Conservation (phyloP, 1,284 basidiomycete species). For the Golubevia sp. region DNA sequence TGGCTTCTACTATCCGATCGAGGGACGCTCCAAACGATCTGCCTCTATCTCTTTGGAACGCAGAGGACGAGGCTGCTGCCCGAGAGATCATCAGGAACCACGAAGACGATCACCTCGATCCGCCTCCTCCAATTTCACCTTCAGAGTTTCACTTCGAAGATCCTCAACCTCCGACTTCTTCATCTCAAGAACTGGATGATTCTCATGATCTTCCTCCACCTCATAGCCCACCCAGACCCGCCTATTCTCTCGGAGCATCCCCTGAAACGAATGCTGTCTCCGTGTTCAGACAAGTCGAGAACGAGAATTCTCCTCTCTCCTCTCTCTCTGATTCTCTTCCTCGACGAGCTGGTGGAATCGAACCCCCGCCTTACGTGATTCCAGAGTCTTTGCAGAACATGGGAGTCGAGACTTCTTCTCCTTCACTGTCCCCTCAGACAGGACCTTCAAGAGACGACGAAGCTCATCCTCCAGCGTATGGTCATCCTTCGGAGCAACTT, state of each 20-base stretch:
- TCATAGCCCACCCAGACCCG: background rate
- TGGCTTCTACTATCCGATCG: background rate
- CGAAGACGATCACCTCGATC: background rate
- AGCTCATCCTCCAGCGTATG: background rate
- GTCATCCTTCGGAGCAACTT: background rate
- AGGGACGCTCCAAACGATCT: background rate
- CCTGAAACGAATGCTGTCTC: too few relatives aligned
- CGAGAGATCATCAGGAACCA: background rate
- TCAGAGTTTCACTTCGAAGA: background rate
- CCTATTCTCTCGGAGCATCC: background rate
- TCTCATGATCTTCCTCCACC: background rate
- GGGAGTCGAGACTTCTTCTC: too few relatives aligned
- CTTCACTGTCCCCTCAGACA: too few relatives aligned
- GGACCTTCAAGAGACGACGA: background rate
- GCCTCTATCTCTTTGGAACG: background rate
- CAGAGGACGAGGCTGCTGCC: background rate
- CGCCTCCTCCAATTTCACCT: background rate
- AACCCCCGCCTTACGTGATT: background rate
- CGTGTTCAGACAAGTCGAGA: too few relatives aligned
- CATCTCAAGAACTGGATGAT: background rate
- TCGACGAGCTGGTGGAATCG: background rate
- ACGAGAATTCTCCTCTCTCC: too few relatives aligned
- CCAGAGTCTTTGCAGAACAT: background rate
- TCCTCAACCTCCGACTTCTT: too few relatives aligned
- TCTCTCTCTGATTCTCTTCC: background rate